These are phyloP conservation scores for Mrakia blollopis DNA, from an alignment of 768 basidiomycete species.

Conservation along the genomic window DNA sequence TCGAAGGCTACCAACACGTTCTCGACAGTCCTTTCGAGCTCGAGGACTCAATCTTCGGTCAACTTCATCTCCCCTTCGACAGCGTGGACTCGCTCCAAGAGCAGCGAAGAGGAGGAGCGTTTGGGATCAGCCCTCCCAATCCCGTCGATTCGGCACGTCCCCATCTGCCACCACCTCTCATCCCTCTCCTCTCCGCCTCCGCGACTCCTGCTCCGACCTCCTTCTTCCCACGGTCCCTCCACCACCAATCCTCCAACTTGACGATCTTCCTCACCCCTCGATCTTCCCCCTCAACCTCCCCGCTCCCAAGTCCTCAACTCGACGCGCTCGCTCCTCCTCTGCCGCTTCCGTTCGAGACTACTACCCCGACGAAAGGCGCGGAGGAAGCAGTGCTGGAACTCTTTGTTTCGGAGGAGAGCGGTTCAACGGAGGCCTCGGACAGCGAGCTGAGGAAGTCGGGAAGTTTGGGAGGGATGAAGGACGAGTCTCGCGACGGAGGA, in stretches of 20 bases:
- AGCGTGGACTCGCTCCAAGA: background rate
- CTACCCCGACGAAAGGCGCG: background rate
- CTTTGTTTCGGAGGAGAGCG: background rate
- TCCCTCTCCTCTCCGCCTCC: background rate
- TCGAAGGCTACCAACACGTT: background rate
- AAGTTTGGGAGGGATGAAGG: background rate
- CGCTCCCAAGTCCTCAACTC: background rate
- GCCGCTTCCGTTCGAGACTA: background rate
- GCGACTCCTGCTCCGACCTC: background rate
- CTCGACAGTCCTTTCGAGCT: constrained; percentile 5
- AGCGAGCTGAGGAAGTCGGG: background rate
- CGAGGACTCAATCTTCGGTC: background rate
- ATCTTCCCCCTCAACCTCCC: background rate
- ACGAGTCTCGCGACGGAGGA: background rate
- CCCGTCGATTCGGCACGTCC: background rate
- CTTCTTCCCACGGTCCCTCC: background rate
- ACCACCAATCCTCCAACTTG: background rate
- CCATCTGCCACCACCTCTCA: background rate
- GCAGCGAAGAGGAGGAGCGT: background rate
- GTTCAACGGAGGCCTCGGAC: background rate
- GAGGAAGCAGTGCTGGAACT: background rate
- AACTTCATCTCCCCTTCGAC: background rate
- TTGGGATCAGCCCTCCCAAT: constrained; percentile 1
- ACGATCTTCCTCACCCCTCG: constrained; percentile 10
- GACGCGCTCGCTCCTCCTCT: background rate